A percentile compares a stretch with the other conserved stretches of the same genome.
phyloP scores from a whole-genome alignment of 768 basidiomycete species.

The Boletus rex-veris region DNA sequence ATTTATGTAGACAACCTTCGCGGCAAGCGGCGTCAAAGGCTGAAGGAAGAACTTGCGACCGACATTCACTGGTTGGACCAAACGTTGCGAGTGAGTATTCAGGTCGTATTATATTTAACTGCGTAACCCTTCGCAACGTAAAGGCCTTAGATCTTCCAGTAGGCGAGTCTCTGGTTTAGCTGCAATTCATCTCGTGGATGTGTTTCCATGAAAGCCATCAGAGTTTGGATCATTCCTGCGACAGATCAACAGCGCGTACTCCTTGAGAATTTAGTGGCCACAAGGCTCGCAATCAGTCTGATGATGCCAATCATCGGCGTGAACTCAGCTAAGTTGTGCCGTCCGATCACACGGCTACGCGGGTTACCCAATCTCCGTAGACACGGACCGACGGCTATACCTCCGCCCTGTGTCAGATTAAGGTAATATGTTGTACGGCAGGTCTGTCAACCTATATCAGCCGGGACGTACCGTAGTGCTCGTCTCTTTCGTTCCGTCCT shows the following conservation, averaged over 20 bases:
- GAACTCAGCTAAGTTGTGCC: not conserved
- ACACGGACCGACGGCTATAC: constrained; percentile 5
- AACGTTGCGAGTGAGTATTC: not conserved
- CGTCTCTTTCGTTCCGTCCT: not conserved
- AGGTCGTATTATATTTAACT: not conserved
- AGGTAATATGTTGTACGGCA: constrained; percentile 23
- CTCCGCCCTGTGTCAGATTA: constrained; percentile 17
- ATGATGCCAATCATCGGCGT: not conserved
- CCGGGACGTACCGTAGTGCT: not conserved
- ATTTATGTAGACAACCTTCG: not conserved
- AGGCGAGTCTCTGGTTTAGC: not conserved
- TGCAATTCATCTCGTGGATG: not conserved
- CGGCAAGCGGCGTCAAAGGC: constrained; percentile 5
- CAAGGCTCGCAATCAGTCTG: not conserved
- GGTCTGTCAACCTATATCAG: constrained; percentile 20
- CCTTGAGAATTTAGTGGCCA: not conserved
- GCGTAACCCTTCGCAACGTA: constrained; percentile 3
- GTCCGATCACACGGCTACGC: constrained; percentile 16
- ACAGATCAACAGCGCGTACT: not conserved
- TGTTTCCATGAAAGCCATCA: not conserved
- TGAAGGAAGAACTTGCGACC: not conserved
- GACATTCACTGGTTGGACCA: not conserved
- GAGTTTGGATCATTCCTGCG: not conserved
- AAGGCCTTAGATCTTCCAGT: not conserved
- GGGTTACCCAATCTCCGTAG: constrained; percentile 1